Base-by-base conservation (phyloP, 805 yeast genomes). In the Teunomyces atbi region DNA sequence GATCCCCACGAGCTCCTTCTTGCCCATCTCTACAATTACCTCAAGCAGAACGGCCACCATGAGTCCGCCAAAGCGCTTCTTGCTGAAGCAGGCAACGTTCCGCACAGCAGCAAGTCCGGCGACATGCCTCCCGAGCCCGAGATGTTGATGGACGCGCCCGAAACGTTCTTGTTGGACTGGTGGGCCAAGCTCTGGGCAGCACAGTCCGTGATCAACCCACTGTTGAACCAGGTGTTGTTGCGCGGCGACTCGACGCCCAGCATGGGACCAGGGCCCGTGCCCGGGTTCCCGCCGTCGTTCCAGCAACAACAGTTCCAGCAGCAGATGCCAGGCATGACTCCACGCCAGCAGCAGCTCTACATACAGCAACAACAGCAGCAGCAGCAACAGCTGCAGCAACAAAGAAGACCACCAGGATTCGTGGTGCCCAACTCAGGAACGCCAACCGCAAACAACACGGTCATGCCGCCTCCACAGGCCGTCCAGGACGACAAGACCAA, bases 151-250 rank as follows among this genome's bases (percentile, higher is more conserved):
- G 12, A 21, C 18, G 39, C 48, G 3, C 28, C 70, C 3, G 79
- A 76, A 16, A 69, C 81, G 0, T 77, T 78, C 49, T 57, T 80
- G 11, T 58, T 75, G 41, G 83, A 80, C 51, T 80, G 84, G 84
- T 80, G 83, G 82, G 69, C 73, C 42, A 61, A 74, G 7, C 54
- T 80, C 11, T 74, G 80, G 77, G 65, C 76, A 12, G 47, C 76
- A n/a, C 79, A 77, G 51, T 65, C 74, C 7, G 73, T 68, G 43
- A 70, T 78, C 29, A 62, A 64, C 49, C 67, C 68, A 12, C 56
- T 56, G 30, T 45, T 66, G 46, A 62, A 62, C 41, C 68, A 62
- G 41, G 28, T 57, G 16, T 45, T 53, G 39, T 36, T 36, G 16
- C 39, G 28, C 18, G 39, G 39, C 39, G 39, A 36, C 18, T 12